phyloP scores from a whole-genome alignment of 2,329 filamentous ascomycete genomes.

The Spiromastix sp. region DNA sequence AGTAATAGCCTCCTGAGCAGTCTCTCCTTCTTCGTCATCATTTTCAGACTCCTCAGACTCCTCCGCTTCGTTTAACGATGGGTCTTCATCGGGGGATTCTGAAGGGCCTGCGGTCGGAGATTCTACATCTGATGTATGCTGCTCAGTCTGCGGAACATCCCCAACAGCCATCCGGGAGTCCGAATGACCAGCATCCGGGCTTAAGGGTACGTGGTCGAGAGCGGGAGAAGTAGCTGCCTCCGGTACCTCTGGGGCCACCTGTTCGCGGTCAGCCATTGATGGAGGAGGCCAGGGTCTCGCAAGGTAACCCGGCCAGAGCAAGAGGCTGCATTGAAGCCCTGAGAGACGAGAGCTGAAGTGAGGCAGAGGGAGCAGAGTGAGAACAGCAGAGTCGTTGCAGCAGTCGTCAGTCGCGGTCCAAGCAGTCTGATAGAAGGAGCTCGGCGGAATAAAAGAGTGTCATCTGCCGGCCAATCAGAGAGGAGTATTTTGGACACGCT shows the following conservation, averaged over 20 bases:
- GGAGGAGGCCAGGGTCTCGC: conserved; percentile 25
- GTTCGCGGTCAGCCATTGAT: conserved; percentile 33
- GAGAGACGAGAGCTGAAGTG: too few relatives aligned
- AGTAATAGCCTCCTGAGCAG: background rate
- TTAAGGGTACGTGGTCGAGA: too few relatives aligned
- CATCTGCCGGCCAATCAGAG: too few relatives aligned
- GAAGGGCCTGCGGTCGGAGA: background rate
- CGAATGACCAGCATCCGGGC: too few relatives aligned
- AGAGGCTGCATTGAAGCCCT: conserved; percentile 19
- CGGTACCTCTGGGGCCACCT: conserved; percentile 3
- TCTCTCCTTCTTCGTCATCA: background rate
- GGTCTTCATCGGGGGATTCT: background rate
- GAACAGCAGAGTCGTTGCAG: conserved; percentile 11
- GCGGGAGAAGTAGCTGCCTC: too few relatives aligned
- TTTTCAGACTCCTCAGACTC: background rate
- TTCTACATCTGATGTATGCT: background rate
- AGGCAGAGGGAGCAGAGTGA: conserved; percentile 10
- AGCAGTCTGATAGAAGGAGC: too few relatives aligned
- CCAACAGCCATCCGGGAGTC: too few relatives aligned
- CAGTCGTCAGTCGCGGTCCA: too few relatives aligned
- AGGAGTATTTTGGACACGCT: too few relatives aligned
- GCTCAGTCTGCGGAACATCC: too few relatives aligned
- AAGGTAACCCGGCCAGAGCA: conserved; percentile 15
- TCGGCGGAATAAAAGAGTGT: too few relatives aligned
- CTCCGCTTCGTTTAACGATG: background rate